Percentiles rank a stretch among this genome's conserved stretches.
phyloP scores from a whole-genome alignment of 2,329 filamentous ascomycete species.

The Trichoderma sp. region DNA sequence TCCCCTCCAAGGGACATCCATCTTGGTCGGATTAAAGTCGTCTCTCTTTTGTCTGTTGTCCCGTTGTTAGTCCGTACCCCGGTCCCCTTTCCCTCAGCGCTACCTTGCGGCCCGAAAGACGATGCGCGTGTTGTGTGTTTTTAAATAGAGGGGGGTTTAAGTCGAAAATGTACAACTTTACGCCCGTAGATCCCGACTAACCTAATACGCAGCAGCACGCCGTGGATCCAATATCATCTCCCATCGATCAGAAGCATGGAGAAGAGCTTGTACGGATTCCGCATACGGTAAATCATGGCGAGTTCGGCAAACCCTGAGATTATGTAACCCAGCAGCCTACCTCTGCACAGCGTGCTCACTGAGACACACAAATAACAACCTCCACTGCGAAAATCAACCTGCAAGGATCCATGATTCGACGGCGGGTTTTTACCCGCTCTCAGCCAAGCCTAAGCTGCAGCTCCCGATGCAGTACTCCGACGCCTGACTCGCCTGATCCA shows the following conservation, averaged over 20 bases:
- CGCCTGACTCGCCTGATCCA: not conserved
- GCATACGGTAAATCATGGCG: not conserved
- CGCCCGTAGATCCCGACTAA: slow-evolving; percentile 5
- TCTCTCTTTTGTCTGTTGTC: not conserved
- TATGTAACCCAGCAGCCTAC: not conserved
- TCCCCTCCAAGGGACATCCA: too few relatives aligned
- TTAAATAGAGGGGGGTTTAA: not conserved
- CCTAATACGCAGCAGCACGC: not conserved
- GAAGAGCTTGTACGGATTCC: not conserved
- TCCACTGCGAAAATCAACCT: not conserved
- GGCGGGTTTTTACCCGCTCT: not conserved
- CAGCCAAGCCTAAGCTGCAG: not conserved
- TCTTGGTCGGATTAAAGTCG: not conserved
- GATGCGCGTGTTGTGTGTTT: not conserved
- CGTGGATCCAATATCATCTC: not conserved
- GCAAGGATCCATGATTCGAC: not conserved
- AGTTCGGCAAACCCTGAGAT: not conserved
- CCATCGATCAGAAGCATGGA: not conserved
- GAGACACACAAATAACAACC: not conserved
- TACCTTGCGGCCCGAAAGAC: slow-evolving; percentile 15
- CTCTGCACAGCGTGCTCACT: too few relatives aligned
- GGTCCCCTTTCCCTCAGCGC: not conserved
- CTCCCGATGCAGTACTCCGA: not conserved
- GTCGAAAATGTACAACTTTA: slow-evolving; percentile 9
- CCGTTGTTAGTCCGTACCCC: not conserved